phyloP scores from a whole-genome alignment of 139 green algal species.

The Tetradesmus lagerheimii region DNA sequence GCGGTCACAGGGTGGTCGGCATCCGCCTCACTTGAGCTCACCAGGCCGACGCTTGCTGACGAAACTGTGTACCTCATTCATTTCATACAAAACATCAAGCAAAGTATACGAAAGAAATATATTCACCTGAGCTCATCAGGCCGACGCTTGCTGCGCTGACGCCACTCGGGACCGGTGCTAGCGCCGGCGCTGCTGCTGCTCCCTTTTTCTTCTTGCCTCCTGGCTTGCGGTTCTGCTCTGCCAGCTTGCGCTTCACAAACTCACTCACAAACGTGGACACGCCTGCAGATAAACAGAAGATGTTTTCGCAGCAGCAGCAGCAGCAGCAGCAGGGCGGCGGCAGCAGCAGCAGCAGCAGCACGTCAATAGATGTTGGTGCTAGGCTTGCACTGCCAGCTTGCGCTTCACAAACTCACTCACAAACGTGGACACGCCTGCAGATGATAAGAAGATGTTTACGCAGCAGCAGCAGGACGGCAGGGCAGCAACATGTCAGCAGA shows the following conservation, averaged over 20 bases:
- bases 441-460: background rate
- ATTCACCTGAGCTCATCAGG: background rate
- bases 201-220: conserved; percentile 53
- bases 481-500: background rate
- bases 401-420: conserved; percentile 85
- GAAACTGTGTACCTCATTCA: too few relatives aligned
- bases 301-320: too few relatives aligned
- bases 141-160: conserved; percentile 26
- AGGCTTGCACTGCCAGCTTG: conserved; percentile 61
- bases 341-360: background rate
- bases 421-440: conserved; percentile 75
- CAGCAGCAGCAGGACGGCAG: background rate
- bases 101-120: too few relatives aligned
- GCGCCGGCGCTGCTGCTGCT: background rate
- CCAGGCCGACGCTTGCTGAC: background rate
- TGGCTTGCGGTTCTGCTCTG: conserved; percentile 57
- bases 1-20: too few relatives aligned
- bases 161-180: background rate
- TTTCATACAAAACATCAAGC: background rate
- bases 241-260: conserved; percentile 83
- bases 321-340: background rate
- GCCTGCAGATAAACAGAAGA: too few relatives aligned
- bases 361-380: too few relatives aligned
- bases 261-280: conserved; percentile 83
- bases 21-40: background rate